Base-by-base conservation (phyloP, 495 filamentous ascomycete species). In the Penicillium dipodomyicola region DNA sequence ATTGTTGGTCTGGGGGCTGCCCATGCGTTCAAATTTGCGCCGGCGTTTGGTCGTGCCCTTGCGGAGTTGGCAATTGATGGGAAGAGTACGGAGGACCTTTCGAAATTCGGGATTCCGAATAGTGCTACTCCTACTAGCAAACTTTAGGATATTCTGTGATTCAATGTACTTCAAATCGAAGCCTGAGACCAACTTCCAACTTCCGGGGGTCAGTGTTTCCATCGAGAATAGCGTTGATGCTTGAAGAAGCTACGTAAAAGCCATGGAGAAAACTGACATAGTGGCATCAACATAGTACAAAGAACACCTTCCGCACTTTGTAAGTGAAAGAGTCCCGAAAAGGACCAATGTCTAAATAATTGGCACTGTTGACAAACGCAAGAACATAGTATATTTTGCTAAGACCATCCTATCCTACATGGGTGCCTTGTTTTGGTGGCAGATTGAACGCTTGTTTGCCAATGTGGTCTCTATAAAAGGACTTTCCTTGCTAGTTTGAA, bases 21-120 rank as follows among this genome's bases (percentile, higher is more conserved):
- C 14, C 67, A 70, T 66, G 67, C 67, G 15, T 70, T 70, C 49
- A 70, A 70, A 20, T 70, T 70, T 54, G 65, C 65, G 0, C 67
- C 67, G 29, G 67, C 67, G 2, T 67, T 69, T 52, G 67, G 67
- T 4, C 60, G 67, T 32, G 65, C 59, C 11, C 42, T 70, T 8
- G 67, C 67, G 3, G 67, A 70, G 52, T 41, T 70, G 37, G 67
- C 67, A 0, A 55, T 68, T 37, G 67, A 70, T 63, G 67, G 67
- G 11, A 45, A 51, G 46, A 70, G 63, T 0, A 54, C 52, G 12
- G 67, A 70, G 48, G 67, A 70, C 56, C 62, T 70, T 30, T 70
- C 67, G 15, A 64, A 66, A 35, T 70, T 65, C 51, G 56, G 54
- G 0, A 49, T 65, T 11, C 63, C 63, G 12, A 43, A 39, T 5